Evolutionary conservation across 768 basidiomycete species (phyloP).

Genomic region (Lepiota venenata): DNA sequence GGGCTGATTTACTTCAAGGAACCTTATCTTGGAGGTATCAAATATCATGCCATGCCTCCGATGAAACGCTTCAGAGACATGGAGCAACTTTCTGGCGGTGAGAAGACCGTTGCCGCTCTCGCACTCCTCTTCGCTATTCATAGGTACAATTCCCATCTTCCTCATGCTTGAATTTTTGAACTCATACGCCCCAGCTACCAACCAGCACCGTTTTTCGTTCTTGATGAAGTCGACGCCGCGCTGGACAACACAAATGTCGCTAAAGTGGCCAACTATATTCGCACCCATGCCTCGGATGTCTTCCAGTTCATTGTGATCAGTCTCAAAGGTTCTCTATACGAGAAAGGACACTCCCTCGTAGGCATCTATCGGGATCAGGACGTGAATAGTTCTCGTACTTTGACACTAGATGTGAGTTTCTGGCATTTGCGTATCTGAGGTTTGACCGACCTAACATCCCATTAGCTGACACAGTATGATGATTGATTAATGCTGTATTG

Average conservation of each 20-base stretch:
- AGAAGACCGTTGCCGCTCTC: slow-evolving; percentile 98
- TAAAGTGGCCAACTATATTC: slow-evolving; percentile 92
- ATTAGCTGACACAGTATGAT: slow-evolving; percentile 60
- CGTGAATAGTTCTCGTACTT: slow-evolving; percentile 84
- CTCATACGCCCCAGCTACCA: slow-evolving; percentile 63
- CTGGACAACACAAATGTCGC: slow-evolving; percentile 99
- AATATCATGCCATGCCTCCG: slow-evolving; percentile 99
- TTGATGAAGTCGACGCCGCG: slow-evolving; percentile 98
- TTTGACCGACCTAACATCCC: neutral
- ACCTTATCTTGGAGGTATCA: slow-evolving; percentile 59
- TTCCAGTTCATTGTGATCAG: slow-evolving; percentile 99
- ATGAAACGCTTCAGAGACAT: slow-evolving; percentile 99
- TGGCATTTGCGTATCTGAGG: neutral
- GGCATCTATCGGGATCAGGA: slow-evolving; percentile 95
- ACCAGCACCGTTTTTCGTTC: slow-evolving; percentile 95
- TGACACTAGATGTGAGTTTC: slow-evolving; percentile 82
- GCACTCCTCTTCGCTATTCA: slow-evolving; percentile 96
- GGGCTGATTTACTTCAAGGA: slow-evolving; percentile 19
- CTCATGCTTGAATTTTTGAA: neutral
- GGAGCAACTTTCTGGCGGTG: slow-evolving; percentile 97
- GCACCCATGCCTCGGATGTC: slow-evolving; percentile 71
- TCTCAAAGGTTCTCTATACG: slow-evolving; percentile 90
- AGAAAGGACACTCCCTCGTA: slow-evolving; percentile 85
- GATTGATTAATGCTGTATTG: slow-evolving; percentile 30
- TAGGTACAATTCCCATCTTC: slow-evolving; percentile 45